These are phyloP conservation scores for Sphaceloma murrayae DNA, from an alignment of 2,329 filamentous ascomycete genomes.

Conservation along the genomic window DNA sequence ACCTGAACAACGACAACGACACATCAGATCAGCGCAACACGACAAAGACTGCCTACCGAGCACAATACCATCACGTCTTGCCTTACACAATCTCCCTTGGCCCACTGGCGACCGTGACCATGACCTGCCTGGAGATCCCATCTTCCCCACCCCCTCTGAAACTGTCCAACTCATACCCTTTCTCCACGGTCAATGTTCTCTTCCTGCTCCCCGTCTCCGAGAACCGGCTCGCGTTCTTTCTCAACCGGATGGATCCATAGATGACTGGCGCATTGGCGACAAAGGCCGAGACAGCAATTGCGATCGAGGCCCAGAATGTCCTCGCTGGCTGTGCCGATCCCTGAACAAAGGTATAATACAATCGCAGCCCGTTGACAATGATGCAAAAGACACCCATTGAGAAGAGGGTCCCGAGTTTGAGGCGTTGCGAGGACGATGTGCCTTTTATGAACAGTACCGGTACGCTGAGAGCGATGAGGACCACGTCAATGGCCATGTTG, in stretches of 20 bases:
- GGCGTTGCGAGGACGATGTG: background rate
- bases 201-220: constrained; percentile 1
- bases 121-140: too few species aligned
- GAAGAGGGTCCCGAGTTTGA: constrained; percentile 18
- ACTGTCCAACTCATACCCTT: background rate
- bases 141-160: too few species aligned
- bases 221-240: constrained; percentile 1
- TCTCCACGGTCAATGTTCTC: background rate
- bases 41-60: too few species aligned
- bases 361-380: constrained; percentile 19
- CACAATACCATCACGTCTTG: too few species aligned
- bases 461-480: constrained; percentile 25
- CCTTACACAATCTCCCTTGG: too few species aligned
- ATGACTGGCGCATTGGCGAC: constrained; percentile 20
- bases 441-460: constrained; percentile 19
- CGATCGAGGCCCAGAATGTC: constrained; percentile 21
- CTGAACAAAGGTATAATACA: constrained; percentile 19
- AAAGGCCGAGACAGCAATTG: constrained; percentile 19
- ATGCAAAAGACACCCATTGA: constrained; percentile 19
- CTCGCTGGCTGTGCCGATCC: constrained; percentile 19
- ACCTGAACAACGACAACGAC: too few species aligned
- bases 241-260: constrained; percentile 17
- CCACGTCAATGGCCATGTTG: constrained; percentile 26
- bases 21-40: too few species aligned
- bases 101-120: too few species aligned